These are phyloP conservation scores for Aspergillus sp. DNA, from an alignment of 2,329 filamentous ascomycete species.

Conservation along the genomic window DNA sequence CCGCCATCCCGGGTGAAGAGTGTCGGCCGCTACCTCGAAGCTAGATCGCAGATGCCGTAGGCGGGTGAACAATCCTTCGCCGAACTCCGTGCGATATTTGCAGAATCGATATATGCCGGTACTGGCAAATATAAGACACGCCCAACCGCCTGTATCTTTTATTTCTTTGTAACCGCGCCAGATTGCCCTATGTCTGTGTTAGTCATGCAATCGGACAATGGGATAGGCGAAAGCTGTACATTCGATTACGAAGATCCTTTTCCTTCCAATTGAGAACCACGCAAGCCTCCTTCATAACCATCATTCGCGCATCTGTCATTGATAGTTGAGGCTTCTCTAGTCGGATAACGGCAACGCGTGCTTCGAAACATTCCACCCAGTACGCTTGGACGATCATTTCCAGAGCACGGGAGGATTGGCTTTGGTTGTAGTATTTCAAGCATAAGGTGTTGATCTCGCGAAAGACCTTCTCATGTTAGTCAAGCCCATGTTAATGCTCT, in stretches of 20 bases:
- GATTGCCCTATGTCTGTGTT: slow-evolving; percentile 38
- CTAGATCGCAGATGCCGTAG: slow-evolving; percentile 49
- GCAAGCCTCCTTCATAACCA: slow-evolving; percentile 57
- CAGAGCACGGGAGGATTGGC: slow-evolving; percentile 57
- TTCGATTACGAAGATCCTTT: slow-evolving; percentile 57
- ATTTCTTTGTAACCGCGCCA: slow-evolving; percentile 64
- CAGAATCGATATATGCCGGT: slow-evolving; percentile 62
- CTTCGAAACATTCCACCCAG: slow-evolving; percentile 59
- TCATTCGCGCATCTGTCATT: slow-evolving; percentile 53
- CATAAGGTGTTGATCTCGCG: slow-evolving; percentile 26
- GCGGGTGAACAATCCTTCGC: slow-evolving; percentile 52
- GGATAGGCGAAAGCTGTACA: slow-evolving; percentile 9
- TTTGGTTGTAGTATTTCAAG: slow-evolving; percentile 42
- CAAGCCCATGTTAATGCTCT: too few relatives aligned
- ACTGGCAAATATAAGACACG: slow-evolving; percentile 58
- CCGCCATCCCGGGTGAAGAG: slow-evolving; percentile 57
- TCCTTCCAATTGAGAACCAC: slow-evolving; percentile 58
- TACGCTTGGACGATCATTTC: slow-evolving; percentile 61
- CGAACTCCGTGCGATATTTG: slow-evolving; percentile 60
- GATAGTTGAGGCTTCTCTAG: slow-evolving; percentile 45
- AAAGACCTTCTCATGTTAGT: slow-evolving; percentile 20
- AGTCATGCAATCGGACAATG: too few relatives aligned
- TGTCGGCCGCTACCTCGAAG: slow-evolving; percentile 58
- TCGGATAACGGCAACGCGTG: slow-evolving; percentile 49
- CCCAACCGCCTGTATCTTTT: slow-evolving; percentile 59